A percentile compares a stretch with the other conserved stretches of the same genome.
Conservation (phyloP, 2,329 filamentous ascomycete species). For the Alternaria triticimaculans region DNA sequence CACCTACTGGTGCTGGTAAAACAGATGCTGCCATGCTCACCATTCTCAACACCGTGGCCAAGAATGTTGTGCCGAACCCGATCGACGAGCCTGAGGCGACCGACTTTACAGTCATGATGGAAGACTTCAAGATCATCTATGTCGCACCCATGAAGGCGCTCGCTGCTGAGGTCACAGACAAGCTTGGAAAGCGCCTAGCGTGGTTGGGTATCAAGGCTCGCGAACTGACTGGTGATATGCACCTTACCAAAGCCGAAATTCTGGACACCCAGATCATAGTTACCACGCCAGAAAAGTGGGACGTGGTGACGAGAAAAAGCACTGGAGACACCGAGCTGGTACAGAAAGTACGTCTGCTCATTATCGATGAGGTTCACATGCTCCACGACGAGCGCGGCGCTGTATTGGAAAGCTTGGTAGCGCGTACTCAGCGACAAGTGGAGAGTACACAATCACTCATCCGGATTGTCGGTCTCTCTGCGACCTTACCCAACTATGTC, state of each 20-base stretch:
- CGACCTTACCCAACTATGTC: slow-evolving; percentile 93
- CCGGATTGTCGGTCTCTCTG: slow-evolving; percentile 92
- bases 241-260: slow-evolving; percentile 95
- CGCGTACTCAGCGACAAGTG: slow-evolving; percentile 92
- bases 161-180: slow-evolving; percentile 94
- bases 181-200: slow-evolving; percentile 86
- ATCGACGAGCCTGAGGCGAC: slow-evolving; percentile 73
- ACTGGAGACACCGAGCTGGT: slow-evolving; percentile 97
- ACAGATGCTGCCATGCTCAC: slow-evolving; percentile 98
- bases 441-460: slow-evolving; percentile 98
- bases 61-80: slow-evolving; percentile 82
- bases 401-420: slow-evolving; percentile 93
- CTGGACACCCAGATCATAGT: slow-evolving; percentile 97
- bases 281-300: slow-evolving; percentile 99
- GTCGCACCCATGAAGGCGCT: slow-evolving; percentile 99
- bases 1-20: slow-evolving; percentile 97
- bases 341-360: slow-evolving; percentile 92
- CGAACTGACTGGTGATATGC: slow-evolving; percentile 98
- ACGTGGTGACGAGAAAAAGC: slow-evolving; percentile 95
- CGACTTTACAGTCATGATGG: slow-evolving; percentile 80
- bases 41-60: slow-evolving; percentile 86
- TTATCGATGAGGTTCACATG: slow-evolving; percentile 99
- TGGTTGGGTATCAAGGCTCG: slow-evolving; percentile 94
- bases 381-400: slow-evolving; percentile 96
- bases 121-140: slow-evolving; percentile 98